Evolutionary conservation across 1,284 basidiomycete genomes (phyloP).

Genomic region (Coriolopsis trogii): DNA sequence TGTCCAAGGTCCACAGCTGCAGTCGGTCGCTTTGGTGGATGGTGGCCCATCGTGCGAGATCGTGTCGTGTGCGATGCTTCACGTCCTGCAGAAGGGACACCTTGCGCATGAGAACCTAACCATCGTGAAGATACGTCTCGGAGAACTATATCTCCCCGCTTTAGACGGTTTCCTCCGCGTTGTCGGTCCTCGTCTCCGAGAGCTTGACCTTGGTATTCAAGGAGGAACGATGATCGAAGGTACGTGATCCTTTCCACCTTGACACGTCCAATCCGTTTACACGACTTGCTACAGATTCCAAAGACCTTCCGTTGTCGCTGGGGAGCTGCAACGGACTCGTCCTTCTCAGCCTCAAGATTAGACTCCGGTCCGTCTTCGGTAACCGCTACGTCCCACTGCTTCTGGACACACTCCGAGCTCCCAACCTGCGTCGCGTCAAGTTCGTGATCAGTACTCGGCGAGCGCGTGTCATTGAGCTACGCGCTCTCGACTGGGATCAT

Average conservation of each 20-base stretch:
- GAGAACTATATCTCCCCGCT: background rate
- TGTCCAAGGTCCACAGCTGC: background rate
- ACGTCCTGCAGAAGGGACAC: background rate
- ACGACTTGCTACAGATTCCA: background rate
- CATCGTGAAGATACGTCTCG: slow-evolving; percentile 1
- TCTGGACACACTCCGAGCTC: slow-evolving; percentile 11
- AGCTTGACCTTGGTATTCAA: slow-evolving; percentile 19
- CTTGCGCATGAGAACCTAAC: slow-evolving; percentile 1
- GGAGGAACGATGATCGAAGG: background rate
- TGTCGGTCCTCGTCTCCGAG: slow-evolving; percentile 20
- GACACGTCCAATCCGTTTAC: background rate
- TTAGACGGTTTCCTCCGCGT: slow-evolving; percentile 9
- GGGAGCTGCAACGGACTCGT: slow-evolving; percentile 8
- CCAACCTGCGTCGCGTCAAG: slow-evolving; percentile 20
- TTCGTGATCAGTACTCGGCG: slow-evolving; percentile 18
- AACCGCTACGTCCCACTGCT: slow-evolving; percentile 14
- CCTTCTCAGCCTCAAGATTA: slow-evolving; percentile 15
- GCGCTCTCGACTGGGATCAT: slow-evolving; percentile 17
- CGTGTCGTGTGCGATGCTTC: background rate
- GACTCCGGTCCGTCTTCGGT: slow-evolving; percentile 1
- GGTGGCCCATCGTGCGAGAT: background rate
- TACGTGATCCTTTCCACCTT: background rate
- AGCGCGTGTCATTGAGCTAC: background rate
- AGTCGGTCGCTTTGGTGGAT: slow-evolving; percentile 4
- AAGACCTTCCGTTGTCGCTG: slow-evolving; percentile 8